Conservation (phyloP, 257 asterid species). For the Plantago ovata region DNA sequence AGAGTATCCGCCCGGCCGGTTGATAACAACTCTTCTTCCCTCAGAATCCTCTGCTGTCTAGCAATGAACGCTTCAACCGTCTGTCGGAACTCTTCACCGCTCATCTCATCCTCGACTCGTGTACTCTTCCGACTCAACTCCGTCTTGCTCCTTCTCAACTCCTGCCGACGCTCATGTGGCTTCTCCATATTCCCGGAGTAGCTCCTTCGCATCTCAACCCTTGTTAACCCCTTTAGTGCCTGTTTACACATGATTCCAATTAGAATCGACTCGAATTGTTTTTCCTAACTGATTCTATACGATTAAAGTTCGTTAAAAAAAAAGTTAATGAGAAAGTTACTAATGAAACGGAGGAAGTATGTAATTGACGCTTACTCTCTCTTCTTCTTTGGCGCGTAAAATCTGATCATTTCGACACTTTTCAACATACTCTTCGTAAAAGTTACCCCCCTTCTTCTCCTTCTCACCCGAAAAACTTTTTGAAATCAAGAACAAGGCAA, state of each 20-base stretch:
- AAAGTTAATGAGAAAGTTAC: no score
- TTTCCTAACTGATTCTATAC: no score
- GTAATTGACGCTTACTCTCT: neutral
- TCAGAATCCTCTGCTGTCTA: constrained; percentile 63
- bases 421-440: constrained; percentile 52
- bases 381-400: constrained; percentile 6
- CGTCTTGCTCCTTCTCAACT: constrained; percentile 48
- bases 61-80: constrained; percentile 82
- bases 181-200: constrained; percentile 38
- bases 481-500: constrained; percentile 50
- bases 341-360: no score
- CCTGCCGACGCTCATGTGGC: constrained; percentile 26
- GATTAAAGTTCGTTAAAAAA: no score
- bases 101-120: constrained; percentile 53
- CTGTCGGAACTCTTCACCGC: constrained; percentile 67
- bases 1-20: no score
- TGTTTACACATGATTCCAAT: no score
- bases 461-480: constrained; percentile 31
- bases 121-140: constrained; percentile 31
- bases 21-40: constrained; percentile 69
- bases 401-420: constrained; percentile 31
- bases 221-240: no score
- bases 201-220: constrained; percentile 28
- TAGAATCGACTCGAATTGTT: no score
- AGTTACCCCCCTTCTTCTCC: constrained; percentile 21